Evolutionary conservation across 768 basidiomycete genomes (phyloP), one percentile per base, ranked within the genome.

Genomic region (Mycena filopes): DNA sequence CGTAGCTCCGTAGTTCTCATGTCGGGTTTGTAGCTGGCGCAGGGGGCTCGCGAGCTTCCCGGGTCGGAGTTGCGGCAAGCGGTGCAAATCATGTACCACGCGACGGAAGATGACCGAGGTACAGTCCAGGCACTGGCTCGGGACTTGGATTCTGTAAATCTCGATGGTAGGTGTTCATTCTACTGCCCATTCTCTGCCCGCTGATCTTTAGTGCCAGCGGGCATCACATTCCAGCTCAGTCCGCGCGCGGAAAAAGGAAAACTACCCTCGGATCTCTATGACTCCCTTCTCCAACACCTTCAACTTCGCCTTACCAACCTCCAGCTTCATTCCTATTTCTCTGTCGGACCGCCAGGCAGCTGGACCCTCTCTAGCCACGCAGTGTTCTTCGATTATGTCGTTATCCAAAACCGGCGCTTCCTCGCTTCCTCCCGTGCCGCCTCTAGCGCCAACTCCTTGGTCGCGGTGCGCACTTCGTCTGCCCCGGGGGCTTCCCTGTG

Each of bases 21-120:
- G n/a, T n/a, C n/a, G n/a, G n/a, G n/a, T n/a, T n/a, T n/a, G n/a
- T n/a, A 62, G 60, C 60, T 62, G 3, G 26, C 15, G 29, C 60
- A 55, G 13, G 60, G 33, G 4, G 38, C 45, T 0, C 53, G 42
- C 18, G 55, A 58, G 18, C 36, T 57, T 6, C 6, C 15, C 1
- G 60, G 59, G 4, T 42, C 40, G 8, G 41, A 50, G 9, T 33
- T 73, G 16, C 63, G 49, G 1, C 11, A 31, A 8, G 63, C 69
- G 13, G 67, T 70, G 7, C 41, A 65, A 5, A 26, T 63, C 11
- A 74, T 75, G 74, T 70, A 65, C 21, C 20, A 48, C 25, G 71
- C 75, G 12, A 59, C 71, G 0, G 63, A 59, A 2, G 73, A 77
- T 48, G 68, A 75, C 33, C 63, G 66, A 3, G 70, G 76, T 9